Evolutionary conservation across 768 basidiomycete genomes (phyloP).

Genomic region (Auricularia sp.): DNA sequence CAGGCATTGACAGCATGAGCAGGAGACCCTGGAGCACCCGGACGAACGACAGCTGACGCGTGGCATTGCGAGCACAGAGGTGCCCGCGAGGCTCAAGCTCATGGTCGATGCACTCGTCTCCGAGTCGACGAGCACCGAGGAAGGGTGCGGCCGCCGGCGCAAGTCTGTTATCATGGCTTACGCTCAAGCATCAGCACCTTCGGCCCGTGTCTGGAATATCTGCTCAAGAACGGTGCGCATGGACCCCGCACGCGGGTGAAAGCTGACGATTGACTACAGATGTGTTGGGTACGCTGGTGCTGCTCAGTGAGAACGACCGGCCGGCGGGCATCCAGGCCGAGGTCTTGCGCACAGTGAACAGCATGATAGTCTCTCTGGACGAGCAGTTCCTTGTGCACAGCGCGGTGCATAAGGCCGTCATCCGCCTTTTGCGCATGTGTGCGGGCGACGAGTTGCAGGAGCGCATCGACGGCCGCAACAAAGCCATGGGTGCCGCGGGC

Average conservation of each 20-base stretch:
- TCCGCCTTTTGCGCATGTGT: conserved; percentile 74
- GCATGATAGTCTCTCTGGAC: conserved; percentile 84
- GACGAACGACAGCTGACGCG: conserved; percentile 80
- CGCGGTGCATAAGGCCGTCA: conserved; percentile 78
- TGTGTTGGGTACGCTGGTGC: conserved; percentile 74
- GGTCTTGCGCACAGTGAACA: conserved; percentile 76
- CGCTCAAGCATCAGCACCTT: conserved; percentile 47
- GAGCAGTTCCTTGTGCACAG: conserved; percentile 91
- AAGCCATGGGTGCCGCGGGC: conserved; percentile 77
- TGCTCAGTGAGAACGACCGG: conserved; percentile 73
- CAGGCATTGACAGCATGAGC: neutral
- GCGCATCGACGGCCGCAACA: conserved; percentile 60
- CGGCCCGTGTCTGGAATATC: conserved; percentile 82
- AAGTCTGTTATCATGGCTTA: conserved; percentile 3
- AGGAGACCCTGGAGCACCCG: conserved; percentile 79
- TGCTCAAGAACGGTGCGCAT: conserved; percentile 70
- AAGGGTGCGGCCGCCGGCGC: conserved; percentile 51
- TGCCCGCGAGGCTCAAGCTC: conserved; percentile 61
- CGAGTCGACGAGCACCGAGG: conserved; percentile 77
- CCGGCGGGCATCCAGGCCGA: conserved; percentile 88
- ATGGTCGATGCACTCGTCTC: conserved; percentile 81
- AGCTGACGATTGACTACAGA: conserved; percentile 32
- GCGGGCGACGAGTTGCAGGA: conserved; percentile 90
- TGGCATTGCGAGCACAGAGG: conserved; percentile 74
- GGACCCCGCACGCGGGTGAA: neutral